Evolutionary conservation across 2,329 filamentous ascomycete species (phyloP), one percentile per base, ranked within the genome.

Genomic region (Escovopsis weberi): DNA sequence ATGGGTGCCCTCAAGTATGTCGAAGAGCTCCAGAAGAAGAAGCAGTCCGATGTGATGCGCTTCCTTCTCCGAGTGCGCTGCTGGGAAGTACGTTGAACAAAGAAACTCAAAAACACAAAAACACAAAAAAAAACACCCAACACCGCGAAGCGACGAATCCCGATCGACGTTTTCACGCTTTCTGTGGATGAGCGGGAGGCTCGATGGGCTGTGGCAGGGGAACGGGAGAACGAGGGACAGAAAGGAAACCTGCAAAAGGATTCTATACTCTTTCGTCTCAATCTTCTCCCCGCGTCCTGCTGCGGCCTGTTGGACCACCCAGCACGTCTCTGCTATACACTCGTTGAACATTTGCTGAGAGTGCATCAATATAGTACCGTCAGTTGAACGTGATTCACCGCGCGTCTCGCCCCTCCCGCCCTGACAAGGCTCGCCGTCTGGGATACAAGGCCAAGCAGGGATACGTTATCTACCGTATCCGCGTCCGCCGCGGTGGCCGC

Each of bases 381-480:
- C 89, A 96, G 79, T 77, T 96, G 75, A 94, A 96, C 75, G 88
- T 95, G 71, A 91, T 96, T 76, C 91, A 98, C 82, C 89, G 91
- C 69, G 91, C 91, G 66, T 93, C 87, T 63, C 88, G 89, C 63
- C 91, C 91, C 59, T 94, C 88, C 62, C 91, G 91, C 69, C 91
- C 91, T 65, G 93, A 98, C 78, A 98, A 98, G 85, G 91, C 93
- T 66, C 91, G 91, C 74, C 91, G 93, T 71, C 85, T 98, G 60
- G 91, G 91, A 63, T 98, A 98, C 86, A 98, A 98, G 85, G 91
- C 93, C 78, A 98, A 98, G 86, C 91, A 98, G 78, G 91, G 91
- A 71, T 98, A 96, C 78, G 91, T 98, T 67, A 87, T 98, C 83
- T 98, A 98, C 83, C 91, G 91, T 68, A 80, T 93, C 65, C 91